phyloP scores from a whole-genome alignment of 2,329 filamentous ascomycete genomes.

The Ascochyta pisi region DNA sequence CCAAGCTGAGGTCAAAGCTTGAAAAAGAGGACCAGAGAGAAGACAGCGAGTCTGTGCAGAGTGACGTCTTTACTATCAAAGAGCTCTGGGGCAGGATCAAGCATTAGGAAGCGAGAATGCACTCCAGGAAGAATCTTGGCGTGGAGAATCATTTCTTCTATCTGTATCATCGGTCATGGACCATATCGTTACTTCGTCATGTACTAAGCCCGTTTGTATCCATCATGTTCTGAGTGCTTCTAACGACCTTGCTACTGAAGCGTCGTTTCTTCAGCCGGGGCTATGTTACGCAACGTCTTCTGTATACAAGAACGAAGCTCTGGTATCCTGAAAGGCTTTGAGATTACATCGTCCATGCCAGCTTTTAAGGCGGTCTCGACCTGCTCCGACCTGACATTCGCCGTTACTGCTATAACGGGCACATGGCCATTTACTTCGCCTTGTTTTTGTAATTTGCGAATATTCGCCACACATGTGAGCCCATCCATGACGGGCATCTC shows the following conservation, averaged over 20 bases:
- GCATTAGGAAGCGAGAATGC: conserved; percentile 1
- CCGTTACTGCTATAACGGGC: conserved; percentile 45
- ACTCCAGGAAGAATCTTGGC: not conserved
- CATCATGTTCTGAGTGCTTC: not conserved
- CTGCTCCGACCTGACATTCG: conserved; percentile 44
- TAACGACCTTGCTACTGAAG: not conserved
- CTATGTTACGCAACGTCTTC: conserved; percentile 20
- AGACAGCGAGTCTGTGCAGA: conserved; percentile 17
- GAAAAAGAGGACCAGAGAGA: conserved; percentile 18
- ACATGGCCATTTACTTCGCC: conserved; percentile 32
- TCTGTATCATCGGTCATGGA: not conserved
- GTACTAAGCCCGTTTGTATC: not conserved
- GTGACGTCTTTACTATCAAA: conserved; percentile 17
- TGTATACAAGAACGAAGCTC: conserved; percentile 33
- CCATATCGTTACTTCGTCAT: not conserved
- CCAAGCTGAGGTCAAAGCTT: conserved; percentile 12
- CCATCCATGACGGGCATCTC: conserved; percentile 48
- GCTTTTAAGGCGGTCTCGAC: conserved; percentile 37
- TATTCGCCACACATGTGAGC: conserved; percentile 32
- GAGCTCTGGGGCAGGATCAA: conserved; percentile 18
- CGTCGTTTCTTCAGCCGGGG: not conserved
- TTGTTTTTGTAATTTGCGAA: conserved; percentile 34
- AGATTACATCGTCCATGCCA: conserved; percentile 64
- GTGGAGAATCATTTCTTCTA: not conserved
- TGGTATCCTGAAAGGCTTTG: conserved; percentile 70